Percentiles rank a stretch among this genome's conserved stretches.
Evolutionary conservation across 2,329 filamentous ascomycete genomes (phyloP).

Genomic region (Cucurbitaria berberidis): DNA sequence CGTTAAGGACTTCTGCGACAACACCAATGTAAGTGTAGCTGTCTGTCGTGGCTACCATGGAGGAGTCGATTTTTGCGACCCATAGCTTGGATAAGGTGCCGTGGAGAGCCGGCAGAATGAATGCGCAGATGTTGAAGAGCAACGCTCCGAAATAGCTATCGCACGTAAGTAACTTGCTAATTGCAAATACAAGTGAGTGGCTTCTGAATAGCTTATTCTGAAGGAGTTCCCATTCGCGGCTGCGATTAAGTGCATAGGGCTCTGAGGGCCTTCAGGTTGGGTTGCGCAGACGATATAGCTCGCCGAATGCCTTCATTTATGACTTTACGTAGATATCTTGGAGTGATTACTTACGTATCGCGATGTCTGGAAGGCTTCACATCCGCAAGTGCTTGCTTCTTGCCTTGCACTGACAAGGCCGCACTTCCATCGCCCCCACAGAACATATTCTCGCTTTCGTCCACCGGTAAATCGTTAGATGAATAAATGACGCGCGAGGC

Average conservation of each 20-base stretch:
- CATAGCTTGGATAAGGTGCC: conserved; percentile 71
- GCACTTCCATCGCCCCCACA: not conserved
- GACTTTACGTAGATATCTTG: not conserved
- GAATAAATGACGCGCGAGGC: conserved; percentile 4
- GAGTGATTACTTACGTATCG: conserved; percentile 16
- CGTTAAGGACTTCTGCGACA: conserved; percentile 72
- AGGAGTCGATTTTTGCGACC: conserved; percentile 71
- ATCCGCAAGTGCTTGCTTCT: conserved; percentile 13
- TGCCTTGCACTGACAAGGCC: conserved; percentile 14
- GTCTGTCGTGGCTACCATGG: conserved; percentile 68
- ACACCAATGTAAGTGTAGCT: conserved; percentile 73
- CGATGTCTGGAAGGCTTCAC: conserved; percentile 19
- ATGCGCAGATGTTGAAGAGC: conserved; percentile 67
- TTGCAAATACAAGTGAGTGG: no score
- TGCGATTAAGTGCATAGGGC: not conserved
- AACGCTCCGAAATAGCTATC: conserved; percentile 62
- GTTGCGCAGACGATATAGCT: no score
- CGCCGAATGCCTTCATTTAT: no score
- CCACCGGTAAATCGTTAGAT: not conserved
- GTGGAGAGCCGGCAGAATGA: conserved; percentile 71
- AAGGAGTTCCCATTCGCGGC: no score
- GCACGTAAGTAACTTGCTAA: not conserved
- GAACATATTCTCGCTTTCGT: not conserved
- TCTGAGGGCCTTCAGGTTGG: not conserved
- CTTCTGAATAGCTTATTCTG: no score